Conservation (phyloP, 306 rosid species). For the Quercus mongolica region DNA sequence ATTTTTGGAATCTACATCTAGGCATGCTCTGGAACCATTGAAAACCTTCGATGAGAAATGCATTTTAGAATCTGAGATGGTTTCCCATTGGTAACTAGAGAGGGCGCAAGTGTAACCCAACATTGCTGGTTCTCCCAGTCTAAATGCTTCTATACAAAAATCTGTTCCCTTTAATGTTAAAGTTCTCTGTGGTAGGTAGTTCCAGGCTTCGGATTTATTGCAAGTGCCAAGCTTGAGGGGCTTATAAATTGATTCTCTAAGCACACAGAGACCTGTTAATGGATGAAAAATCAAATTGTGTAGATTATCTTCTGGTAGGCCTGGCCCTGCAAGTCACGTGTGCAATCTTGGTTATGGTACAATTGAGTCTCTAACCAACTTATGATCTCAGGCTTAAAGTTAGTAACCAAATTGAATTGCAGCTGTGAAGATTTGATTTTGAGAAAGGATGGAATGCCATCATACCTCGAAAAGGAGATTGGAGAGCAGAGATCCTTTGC, state of each 20-base stretch:
- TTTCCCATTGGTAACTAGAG: slow-evolving; percentile 57
- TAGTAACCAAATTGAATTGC: no score
- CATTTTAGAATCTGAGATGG: slow-evolving; percentile 66
- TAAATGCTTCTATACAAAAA: slow-evolving; percentile 55
- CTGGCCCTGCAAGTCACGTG: slow-evolving; percentile 53
- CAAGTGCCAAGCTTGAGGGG: slow-evolving; percentile 62
- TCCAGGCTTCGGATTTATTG: slow-evolving; percentile 54
- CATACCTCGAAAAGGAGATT: slow-evolving; percentile 76
- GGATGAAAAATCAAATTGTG: slow-evolving; percentile 72
- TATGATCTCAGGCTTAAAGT: no score
- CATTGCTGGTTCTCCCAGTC: slow-evolving; percentile 41
- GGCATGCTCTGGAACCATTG: slow-evolving; percentile 50
- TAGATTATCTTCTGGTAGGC: slow-evolving; percentile 12
- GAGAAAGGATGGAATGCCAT: neutral
- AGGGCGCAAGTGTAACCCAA: slow-evolving; percentile 43
- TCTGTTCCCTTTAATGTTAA: slow-evolving; percentile 61
- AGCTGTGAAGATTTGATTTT: neutral
- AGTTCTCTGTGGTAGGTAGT: slow-evolving; percentile 40
- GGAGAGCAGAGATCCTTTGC: slow-evolving; percentile 53
- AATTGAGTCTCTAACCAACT: no score
- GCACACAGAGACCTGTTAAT: slow-evolving; percentile 61
- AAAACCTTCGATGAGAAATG: slow-evolving; percentile 52
- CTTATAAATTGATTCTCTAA: slow-evolving; percentile 30
- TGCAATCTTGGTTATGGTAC: neutral
- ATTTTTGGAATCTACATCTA: slow-evolving; percentile 62